phyloP scores from a whole-genome alignment of 352 stramenopile species.

The Globisporangium middletonii region DNA sequence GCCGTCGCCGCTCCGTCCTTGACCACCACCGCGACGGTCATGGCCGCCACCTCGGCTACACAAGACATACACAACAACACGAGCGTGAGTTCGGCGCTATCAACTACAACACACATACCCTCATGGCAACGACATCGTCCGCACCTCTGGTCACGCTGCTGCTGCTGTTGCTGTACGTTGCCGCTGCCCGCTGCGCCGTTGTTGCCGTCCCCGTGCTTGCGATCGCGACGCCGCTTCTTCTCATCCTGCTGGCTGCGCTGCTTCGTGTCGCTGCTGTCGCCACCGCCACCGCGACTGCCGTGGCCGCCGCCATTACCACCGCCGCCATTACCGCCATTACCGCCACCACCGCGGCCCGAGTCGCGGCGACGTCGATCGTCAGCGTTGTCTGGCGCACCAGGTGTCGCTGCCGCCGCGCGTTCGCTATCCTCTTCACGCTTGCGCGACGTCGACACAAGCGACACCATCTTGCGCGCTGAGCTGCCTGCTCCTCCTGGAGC shows the following conservation, averaged over 20 bases:
- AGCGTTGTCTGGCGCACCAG: background rate
- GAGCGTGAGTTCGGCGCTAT: background rate
- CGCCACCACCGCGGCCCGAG: conserved; percentile 5
- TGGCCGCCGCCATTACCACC: conserved; percentile 7
- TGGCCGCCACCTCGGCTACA: conserved; percentile 3
- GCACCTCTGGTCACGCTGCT: conserved; percentile 58
- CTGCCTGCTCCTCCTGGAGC: conserved; percentile 1
- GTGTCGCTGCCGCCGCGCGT: conserved; percentile 2
- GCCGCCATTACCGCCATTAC: background rate
- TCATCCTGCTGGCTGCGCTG: conserved; percentile 27
- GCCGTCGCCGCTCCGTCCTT: conserved; percentile 11
- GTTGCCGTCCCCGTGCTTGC: conserved; percentile 31
- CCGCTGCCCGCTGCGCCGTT: conserved; percentile 8
- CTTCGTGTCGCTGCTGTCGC: conserved; percentile 11
- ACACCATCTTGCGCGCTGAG: conserved; percentile 64
- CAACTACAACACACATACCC: background rate
- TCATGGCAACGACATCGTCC: background rate
- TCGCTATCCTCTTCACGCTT: conserved; percentile 44
- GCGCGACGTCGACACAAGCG: conserved; percentile 56
- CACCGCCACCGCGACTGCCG: conserved; percentile 6
- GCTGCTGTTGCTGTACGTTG: conserved; percentile 15
- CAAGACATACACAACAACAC: background rate
- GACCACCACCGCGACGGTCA: conserved; percentile 3
- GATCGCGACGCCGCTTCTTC: conserved; percentile 37
- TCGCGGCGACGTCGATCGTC: conserved; percentile 10